Conservation (phyloP, 164 flowering plant species). For the Kalanchoe fedtschenkoi region DNA sequence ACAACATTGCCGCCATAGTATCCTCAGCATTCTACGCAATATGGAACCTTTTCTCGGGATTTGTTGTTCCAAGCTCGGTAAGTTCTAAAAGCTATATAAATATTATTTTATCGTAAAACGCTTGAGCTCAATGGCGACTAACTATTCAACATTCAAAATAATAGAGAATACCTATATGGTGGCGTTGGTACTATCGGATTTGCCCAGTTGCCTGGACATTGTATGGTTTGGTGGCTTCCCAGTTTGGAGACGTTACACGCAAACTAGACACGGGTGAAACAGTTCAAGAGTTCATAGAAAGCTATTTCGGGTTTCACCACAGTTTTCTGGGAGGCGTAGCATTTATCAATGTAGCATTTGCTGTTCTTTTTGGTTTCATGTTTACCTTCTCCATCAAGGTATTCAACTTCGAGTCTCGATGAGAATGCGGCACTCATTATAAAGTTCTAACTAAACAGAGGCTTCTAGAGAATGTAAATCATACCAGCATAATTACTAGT, state of each 20-base stretch:
- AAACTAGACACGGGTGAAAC: slow-evolving; percentile 20
- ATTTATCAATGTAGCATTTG: slow-evolving; percentile 16
- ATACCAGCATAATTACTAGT: too few relatives aligned
- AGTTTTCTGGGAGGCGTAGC: slow-evolving; percentile 30
- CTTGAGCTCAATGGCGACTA: background rate
- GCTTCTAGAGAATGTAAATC: background rate
- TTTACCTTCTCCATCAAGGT: slow-evolving; percentile 31
- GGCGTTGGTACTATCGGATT: slow-evolving; percentile 32
- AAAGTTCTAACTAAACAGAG: slow-evolving; percentile 10
- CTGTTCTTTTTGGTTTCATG: slow-evolving; percentile 26
- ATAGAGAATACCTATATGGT: slow-evolving; percentile 39
- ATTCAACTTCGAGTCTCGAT: slow-evolving; percentile 26
- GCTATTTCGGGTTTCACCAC: slow-evolving; percentile 20
- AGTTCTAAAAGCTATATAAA: slow-evolving; percentile 4
- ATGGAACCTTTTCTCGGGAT: slow-evolving; percentile 47
- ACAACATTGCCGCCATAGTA: slow-evolving; percentile 25
- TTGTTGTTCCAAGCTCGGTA: slow-evolving; percentile 32
- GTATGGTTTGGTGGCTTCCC: slow-evolving; percentile 34
- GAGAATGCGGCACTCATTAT: background rate
- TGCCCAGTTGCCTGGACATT: slow-evolving; percentile 33
- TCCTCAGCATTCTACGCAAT: slow-evolving; percentile 30
- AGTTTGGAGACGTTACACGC: slow-evolving; percentile 26
- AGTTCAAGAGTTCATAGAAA: slow-evolving; percentile 23
- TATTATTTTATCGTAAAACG: background rate
- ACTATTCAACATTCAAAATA: background rate